Evolutionary conservation across 1,139 yeast species (phyloP).

Genomic region (Maudiozyma humilis): DNA sequence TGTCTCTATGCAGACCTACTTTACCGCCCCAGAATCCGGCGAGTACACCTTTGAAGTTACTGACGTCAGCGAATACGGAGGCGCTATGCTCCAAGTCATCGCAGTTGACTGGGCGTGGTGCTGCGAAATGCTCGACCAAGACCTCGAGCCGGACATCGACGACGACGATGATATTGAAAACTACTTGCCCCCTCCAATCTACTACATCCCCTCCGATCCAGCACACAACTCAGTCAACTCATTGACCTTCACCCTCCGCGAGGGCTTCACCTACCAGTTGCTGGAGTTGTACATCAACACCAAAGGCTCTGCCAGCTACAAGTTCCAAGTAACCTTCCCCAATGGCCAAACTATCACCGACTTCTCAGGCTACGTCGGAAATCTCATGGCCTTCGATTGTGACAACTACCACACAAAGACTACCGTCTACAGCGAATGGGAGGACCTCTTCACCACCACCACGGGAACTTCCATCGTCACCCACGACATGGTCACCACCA

Average conservation of each 20-base stretch:
- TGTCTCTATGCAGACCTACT: background rate
- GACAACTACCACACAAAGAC: background rate
- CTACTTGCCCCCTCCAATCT: background rate
- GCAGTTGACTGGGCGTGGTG: background rate
- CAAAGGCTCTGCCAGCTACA: background rate
- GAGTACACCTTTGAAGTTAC: background rate
- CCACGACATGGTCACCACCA: background rate
- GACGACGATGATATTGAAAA: background rate
- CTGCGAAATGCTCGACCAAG: background rate
- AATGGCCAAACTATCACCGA: background rate
- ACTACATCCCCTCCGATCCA: background rate
- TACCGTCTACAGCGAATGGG: background rate
- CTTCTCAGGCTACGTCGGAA: background rate
- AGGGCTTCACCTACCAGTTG: background rate
- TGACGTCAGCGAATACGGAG: background rate
- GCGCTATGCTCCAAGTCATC: background rate
- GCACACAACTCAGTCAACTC: background rate
- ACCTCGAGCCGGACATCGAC: background rate
- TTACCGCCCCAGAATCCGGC: background rate
- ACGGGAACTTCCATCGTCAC: background rate
- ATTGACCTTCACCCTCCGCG: background rate
- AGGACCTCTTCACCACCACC: background rate
- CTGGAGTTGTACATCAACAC: background rate
- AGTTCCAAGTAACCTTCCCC: background rate
- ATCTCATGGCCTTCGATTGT: background rate